These are phyloP conservation scores for Chenopodium suecicum DNA, from an alignment of 148 eudicot genomes.

Conservation along the genomic window DNA sequence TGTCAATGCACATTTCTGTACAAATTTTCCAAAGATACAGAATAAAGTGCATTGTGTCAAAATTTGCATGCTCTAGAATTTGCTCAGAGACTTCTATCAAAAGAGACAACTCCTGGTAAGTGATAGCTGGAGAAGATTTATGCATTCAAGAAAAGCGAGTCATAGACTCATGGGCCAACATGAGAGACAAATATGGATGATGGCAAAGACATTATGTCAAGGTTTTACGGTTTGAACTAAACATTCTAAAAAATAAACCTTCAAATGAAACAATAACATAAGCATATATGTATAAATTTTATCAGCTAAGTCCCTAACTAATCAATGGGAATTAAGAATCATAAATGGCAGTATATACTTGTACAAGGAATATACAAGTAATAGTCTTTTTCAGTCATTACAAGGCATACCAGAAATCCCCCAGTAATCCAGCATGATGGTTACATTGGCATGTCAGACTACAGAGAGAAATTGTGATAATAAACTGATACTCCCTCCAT, in stretches of 20 bases:
- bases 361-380: neutral
- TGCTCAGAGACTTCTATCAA: neutral
- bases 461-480: neutral
- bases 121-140: neutral
- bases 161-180: neutral
- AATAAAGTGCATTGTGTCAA: neutral
- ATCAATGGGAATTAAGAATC: neutral
- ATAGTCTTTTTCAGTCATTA: neutral
- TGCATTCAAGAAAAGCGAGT: neutral
- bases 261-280: neutral
- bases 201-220: neutral
- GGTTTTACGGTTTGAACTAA: neutral
- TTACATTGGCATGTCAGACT: neutral
- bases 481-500: neutral
- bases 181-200: neutral
- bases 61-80: neutral
- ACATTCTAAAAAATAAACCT: neutral
- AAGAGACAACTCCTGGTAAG: neutral
- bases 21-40: neutral
- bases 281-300: too few relatives aligned
- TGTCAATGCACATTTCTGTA: neutral
- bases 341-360: neutral
- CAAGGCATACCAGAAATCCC: too few relatives aligned
- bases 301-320: neutral
- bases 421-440: neutral